A percentile compares a stretch with the other conserved stretches of the same genome.
Conservation (phyloP, 441 rosid species). For the Corymbia calophylla region DNA sequence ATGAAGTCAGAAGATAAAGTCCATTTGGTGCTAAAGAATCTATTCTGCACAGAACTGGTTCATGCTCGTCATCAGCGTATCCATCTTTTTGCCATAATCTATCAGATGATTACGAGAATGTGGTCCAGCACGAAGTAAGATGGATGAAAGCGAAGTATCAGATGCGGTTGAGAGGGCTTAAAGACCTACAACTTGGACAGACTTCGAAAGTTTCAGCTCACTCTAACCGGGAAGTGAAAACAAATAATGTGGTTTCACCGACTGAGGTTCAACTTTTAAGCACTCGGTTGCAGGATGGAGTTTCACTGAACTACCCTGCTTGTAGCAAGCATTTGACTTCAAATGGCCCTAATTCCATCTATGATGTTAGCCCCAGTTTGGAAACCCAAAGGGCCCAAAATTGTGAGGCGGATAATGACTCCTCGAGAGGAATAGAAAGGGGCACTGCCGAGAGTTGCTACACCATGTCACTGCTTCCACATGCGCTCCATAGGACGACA, state of each 20-base stretch:
- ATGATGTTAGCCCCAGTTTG: slow-evolving; percentile 15
- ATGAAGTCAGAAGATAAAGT: slow-evolving; percentile 14
- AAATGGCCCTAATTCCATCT: background rate
- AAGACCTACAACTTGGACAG: slow-evolving; percentile 37
- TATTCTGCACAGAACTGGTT: slow-evolving; percentile 15
- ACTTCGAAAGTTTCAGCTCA: slow-evolving; percentile 11
- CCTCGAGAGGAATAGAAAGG: slow-evolving; percentile 5
- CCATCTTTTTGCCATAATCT: slow-evolving; percentile 26
- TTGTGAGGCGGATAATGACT: slow-evolving; percentile 15
- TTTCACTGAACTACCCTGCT: background rate
- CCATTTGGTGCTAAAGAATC: slow-evolving; percentile 13
- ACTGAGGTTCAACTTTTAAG: background rate
- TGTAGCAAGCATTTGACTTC: slow-evolving; percentile 6
- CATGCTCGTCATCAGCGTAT: slow-evolving; percentile 25
- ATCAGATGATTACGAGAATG: slow-evolving; percentile 26
- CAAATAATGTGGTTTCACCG: background rate
- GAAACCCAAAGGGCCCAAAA: slow-evolving; percentile 20
- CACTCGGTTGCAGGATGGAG: background rate
- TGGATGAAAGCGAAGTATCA: slow-evolving; percentile 74
- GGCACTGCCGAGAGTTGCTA: slow-evolving; percentile 19
- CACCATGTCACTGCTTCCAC: slow-evolving; percentile 35
- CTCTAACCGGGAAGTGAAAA: slow-evolving; percentile 1
- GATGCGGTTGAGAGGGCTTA: slow-evolving; percentile 41
- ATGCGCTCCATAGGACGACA: slow-evolving; percentile 46
- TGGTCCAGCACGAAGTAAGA: slow-evolving; percentile 49